A percentile compares a stretch with the other conserved stretches of the same genome.
Evolutionary conservation across 768 basidiomycete genomes (phyloP).

Genomic region (Steccherinum ochraceum): DNA sequence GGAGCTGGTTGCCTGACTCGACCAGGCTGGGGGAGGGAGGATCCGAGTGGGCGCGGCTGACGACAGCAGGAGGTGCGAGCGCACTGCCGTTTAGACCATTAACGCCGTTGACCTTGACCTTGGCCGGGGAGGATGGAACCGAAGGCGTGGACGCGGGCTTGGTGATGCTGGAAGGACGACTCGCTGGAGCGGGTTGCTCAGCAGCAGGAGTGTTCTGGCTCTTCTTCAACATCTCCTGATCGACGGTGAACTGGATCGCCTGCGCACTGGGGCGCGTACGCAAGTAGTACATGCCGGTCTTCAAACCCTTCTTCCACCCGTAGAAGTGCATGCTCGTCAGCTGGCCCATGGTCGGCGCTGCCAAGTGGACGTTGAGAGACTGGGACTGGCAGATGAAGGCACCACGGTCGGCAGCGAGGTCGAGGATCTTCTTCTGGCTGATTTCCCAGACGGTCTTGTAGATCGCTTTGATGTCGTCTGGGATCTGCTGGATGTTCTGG

Average conservation of each 20-base stretch:
- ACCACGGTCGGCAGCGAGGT: constrained; percentile 97
- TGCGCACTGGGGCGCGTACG: constrained; percentile 91
- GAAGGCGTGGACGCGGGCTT: constrained; percentile 2
- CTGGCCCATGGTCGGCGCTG: constrained; percentile 84
- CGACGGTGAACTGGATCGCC: constrained; percentile 97
- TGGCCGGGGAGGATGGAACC: constrained; percentile 1
- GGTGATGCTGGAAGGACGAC: not conserved
- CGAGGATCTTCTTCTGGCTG: constrained; percentile 95
- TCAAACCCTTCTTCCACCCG: constrained; percentile 99
- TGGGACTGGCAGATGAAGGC: constrained; percentile 98
- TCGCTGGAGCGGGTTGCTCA: constrained; percentile 1
- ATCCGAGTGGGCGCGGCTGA: constrained; percentile 2
- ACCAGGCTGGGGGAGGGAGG: constrained; percentile 4
- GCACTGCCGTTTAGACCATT: not conserved
- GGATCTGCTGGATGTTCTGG: constrained; percentile 84
- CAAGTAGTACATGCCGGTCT: constrained; percentile 99
- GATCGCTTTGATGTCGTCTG: constrained; percentile 89
- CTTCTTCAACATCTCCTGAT: constrained; percentile 68
- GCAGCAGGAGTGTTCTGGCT: constrained; percentile 23
- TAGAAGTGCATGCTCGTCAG: constrained; percentile 97
- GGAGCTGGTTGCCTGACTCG: not conserved
- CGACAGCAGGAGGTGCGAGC: not conserved
- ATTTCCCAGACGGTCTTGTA: constrained; percentile 99
- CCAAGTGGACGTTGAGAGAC: constrained; percentile 89
- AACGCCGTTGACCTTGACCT: not conserved